Evolutionary conservation across 73 alveolate species (phyloP).

Genomic region (Symbiodinium natans): DNA sequence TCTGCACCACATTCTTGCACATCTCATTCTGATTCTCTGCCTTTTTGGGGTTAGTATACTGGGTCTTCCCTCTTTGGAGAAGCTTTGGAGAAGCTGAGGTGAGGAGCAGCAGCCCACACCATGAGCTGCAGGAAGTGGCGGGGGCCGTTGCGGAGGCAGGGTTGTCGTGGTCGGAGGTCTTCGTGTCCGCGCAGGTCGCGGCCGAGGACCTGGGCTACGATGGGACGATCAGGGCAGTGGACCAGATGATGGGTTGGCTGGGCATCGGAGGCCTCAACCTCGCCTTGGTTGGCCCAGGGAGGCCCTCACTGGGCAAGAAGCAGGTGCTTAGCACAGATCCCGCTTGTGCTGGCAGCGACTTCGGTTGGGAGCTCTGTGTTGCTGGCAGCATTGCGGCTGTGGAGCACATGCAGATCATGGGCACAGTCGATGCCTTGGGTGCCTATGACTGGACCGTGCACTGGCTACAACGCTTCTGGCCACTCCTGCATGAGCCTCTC

Average conservation of each 20-base stretch:
- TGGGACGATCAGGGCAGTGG: neutral
- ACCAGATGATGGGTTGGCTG: neutral
- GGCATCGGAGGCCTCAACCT: neutral
- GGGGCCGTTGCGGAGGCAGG: neutral
- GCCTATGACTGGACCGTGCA: neutral
- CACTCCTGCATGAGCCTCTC: neutral
- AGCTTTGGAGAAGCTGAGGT: too few species aligned
- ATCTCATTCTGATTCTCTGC: too few species aligned
- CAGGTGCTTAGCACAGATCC: neutral
- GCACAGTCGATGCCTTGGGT: neutral
- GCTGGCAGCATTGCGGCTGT: neutral
- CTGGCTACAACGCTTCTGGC: conserved; percentile 17
- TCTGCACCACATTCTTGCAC: too few species aligned
- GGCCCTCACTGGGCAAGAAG: neutral
- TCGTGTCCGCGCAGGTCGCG: neutral
- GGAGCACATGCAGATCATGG: neutral
- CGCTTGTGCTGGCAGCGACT: neutral
- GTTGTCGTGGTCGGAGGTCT: neutral
- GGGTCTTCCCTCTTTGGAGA: too few species aligned
- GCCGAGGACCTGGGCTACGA: neutral
- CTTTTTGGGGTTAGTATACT: too few species aligned
- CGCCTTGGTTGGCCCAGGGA: neutral
- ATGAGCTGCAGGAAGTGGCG: neutral
- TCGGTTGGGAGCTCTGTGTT: neutral
- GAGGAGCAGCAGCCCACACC: neutral